Conservation (phyloP, 306 rosid genomes). For the Fragaria nilgerrensis region DNA sequence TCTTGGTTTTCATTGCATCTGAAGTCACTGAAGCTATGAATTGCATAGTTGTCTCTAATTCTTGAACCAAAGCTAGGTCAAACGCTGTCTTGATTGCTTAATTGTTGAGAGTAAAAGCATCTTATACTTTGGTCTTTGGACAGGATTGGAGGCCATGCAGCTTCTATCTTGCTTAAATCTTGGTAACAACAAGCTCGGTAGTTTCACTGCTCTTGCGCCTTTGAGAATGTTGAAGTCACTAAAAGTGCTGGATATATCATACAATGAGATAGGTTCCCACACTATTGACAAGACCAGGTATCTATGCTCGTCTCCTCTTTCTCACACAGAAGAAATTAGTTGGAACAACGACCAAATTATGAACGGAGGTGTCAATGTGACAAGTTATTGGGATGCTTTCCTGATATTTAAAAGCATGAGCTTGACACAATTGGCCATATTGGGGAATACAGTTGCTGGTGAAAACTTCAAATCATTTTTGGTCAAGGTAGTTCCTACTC, state of each 20-base stretch:
- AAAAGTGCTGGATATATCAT: slow-evolving; percentile 58
- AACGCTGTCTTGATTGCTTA: not conserved
- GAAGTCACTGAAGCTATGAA: not conserved
- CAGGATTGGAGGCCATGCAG: slow-evolving; percentile 93
- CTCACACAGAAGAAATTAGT: slow-evolving; percentile 57
- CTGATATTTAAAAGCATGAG: slow-evolving; percentile 54
- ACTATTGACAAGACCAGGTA: slow-evolving; percentile 71
- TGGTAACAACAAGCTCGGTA: slow-evolving; percentile 66
- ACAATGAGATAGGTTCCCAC: slow-evolving; percentile 71
- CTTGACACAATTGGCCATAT: slow-evolving; percentile 57
- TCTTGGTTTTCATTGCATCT: not conserved
- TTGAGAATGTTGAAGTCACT: slow-evolving; percentile 61
- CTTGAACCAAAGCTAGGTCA: not conserved
- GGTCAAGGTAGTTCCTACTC: slow-evolving; percentile 52
- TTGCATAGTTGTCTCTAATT: not conserved
- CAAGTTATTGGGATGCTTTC: slow-evolving; percentile 69
- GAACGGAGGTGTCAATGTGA: slow-evolving; percentile 23
- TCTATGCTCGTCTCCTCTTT: slow-evolving; percentile 66
- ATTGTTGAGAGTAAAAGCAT: not conserved
- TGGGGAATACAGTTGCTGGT: slow-evolving; percentile 56
- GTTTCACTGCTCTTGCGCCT: slow-evolving; percentile 71
- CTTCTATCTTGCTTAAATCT: slow-evolving; percentile 75
- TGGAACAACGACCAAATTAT: slow-evolving; percentile 41
- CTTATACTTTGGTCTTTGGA: slow-evolving; percentile 33
- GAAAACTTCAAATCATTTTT: slow-evolving; percentile 57